Evolutionary conservation across 1,284 basidiomycete genomes (phyloP).

Genomic region (Ceratobasidium sp.): DNA sequence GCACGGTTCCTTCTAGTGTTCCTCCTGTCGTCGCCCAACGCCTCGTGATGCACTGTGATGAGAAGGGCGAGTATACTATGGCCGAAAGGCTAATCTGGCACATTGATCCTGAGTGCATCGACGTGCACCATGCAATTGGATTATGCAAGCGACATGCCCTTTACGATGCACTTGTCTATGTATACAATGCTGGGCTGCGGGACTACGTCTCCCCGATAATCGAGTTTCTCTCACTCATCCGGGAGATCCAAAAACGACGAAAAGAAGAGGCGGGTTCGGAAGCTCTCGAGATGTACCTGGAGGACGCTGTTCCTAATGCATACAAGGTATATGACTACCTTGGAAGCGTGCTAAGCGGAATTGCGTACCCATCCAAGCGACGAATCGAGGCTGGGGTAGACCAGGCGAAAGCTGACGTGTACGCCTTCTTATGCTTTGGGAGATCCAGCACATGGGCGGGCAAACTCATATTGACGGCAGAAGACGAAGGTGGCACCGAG

Average conservation of each 20-base stretch:
- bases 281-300: constrained; percentile 60
- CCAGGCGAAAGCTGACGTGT: constrained; percentile 76
- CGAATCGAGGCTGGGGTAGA: constrained; percentile 67
- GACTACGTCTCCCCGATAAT: constrained; percentile 93
- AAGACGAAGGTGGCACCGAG: constrained; percentile 75
- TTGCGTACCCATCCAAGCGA: constrained; percentile 78
- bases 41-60: constrained; percentile 82
- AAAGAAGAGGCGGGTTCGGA: constrained; percentile 54
- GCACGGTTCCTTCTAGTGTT: constrained; percentile 70
- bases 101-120: constrained; percentile 89
- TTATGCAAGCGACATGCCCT: constrained; percentile 85
- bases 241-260: constrained; percentile 69
- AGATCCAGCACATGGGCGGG: constrained; percentile 86
- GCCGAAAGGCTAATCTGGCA: constrained; percentile 96
- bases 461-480: constrained; percentile 75
- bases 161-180: constrained; percentile 95
- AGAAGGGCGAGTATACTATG: constrained; percentile 74
- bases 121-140: constrained; percentile 91
- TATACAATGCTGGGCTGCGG: constrained; percentile 87
- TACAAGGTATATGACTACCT: constrained; percentile 96
- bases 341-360: constrained; percentile 84
- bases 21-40: constrained; percentile 90
- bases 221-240: constrained; percentile 81
- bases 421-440: constrained; percentile 86
- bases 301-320: constrained; percentile 75